Base-by-base conservation (phyloP, 805 yeast species). In the Yarrowia phangngaensis region DNA sequence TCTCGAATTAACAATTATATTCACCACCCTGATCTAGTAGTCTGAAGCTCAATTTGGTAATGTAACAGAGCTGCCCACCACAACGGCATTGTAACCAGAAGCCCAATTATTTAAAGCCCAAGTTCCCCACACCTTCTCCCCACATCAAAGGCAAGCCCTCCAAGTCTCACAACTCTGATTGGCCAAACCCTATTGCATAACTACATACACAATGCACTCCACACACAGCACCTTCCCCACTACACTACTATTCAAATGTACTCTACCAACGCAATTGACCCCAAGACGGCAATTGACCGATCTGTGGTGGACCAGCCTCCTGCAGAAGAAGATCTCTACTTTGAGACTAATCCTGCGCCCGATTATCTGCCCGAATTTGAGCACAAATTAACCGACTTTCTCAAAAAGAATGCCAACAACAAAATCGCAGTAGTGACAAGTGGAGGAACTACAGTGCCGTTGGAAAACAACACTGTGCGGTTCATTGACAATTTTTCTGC, bases 401-500 rank as follows among this genome's bases (percentile, higher is more conserved):
- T 89, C 34, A 64, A 72, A 16, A 55, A 63, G 11, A 51, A 56
- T 2, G 56, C 62, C 27, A 60, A 72, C 4, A 70, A 72, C 47
- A 76, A 73, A 38, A 75, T 90, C 11, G 97, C 79, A 0, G 68
- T 90, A 34, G 95, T 90, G 3, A 92, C 98, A 0, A 80, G 90
- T 7, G 99, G 99, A 17, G 99, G 99, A 16, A 92, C 98, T 0
- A 90, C 97, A 0, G 99, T 92, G 0, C 99, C 99, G 0, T 70
- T 92, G 55, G 99, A 92, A 60, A 89, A 88, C 65, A 92, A 92
- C 61, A 92, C 98, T 0, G 99, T 92, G 6, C 69, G 99, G 47
- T 92, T 92, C 65, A 88, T 92, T 59, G 99, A 92, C 66, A 92
- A 92, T 61, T 92, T 92, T 64, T 81, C 92, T 55, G 97, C 97